phyloP scores from a whole-genome alignment of 208 protist genomes.

The Strigomonas culicis region DNA sequence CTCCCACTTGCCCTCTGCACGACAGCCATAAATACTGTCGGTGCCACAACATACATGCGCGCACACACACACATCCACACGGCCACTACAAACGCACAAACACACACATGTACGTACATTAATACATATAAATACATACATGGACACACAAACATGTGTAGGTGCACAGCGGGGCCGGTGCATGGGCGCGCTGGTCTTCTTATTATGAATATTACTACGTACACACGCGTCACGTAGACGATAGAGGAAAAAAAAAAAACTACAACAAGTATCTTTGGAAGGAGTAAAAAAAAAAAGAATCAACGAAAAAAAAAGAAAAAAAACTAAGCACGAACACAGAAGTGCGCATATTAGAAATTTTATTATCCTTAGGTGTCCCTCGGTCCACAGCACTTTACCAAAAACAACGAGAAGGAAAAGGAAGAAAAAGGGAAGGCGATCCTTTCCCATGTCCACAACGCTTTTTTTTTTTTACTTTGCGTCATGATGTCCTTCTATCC shows the following conservation, averaged over 20 bases:
- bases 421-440: not conserved
- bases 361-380: constrained; percentile 1
- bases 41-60: too few relatives aligned
- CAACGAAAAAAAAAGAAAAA: not conserved
- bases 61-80: constrained; percentile 7
- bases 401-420: not conserved
- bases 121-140: too few relatives aligned
- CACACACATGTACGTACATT: constrained; percentile 1
- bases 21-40: too few relatives aligned
- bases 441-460: not conserved
- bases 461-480: not conserved
- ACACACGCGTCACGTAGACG: too few relatives aligned
- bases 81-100: too few relatives aligned
- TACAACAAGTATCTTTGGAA: too few relatives aligned
- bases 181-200: too few relatives aligned
- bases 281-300: not conserved
- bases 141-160: too few relatives aligned
- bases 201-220: too few relatives aligned
- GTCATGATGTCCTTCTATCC: not conserved
- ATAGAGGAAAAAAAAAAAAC: too few relatives aligned
- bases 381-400: not conserved
- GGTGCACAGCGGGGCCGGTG: too few relatives aligned
- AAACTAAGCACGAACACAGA: not conserved
- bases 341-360: not conserved
- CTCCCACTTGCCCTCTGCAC: too few relatives aligned